phyloP scores from a whole-genome alignment of 106 monocot genomes.

The Triglochin maritima region DNA sequence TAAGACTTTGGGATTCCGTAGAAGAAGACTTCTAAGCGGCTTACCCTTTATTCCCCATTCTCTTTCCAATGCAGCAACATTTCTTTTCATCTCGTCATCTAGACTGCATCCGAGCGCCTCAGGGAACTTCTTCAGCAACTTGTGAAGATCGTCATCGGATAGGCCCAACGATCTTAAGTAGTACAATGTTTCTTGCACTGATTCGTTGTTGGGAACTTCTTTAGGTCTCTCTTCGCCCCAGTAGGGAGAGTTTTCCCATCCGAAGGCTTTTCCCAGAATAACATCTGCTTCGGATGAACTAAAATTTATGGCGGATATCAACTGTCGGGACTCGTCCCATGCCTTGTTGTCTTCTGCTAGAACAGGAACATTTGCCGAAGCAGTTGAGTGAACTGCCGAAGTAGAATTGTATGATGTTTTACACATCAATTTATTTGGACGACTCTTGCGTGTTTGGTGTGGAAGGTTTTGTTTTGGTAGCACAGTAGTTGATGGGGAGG shows the following conservation, averaged over 20 bases:
- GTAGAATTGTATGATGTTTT: neutral
- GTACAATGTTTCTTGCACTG: conserved; percentile 29
- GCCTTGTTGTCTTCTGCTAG: conserved; percentile 28
- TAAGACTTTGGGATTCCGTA: conserved; percentile 81
- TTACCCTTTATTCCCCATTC: conserved; percentile 91
- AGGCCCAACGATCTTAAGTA: conserved; percentile 58
- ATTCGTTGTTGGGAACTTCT: conserved; percentile 35
- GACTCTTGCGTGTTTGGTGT: neutral
- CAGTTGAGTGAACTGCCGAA: neutral
- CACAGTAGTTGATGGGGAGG: neutral
- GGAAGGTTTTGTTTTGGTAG: neutral
- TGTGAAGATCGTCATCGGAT: conserved; percentile 69
- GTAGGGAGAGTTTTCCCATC: conserved; percentile 76
- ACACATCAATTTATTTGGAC: neutral
- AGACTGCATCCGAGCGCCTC: conserved; percentile 82
- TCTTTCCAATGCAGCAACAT: conserved; percentile 46
- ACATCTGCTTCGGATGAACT: conserved; percentile 37
- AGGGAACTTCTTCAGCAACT: conserved; percentile 83
- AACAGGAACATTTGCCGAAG: neutral
- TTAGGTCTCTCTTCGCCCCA: conserved; percentile 83
- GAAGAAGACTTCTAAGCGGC: conserved; percentile 59
- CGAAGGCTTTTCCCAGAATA: conserved; percentile 79
- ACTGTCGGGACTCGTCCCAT: conserved; percentile 51
- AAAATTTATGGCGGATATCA: conserved; percentile 45
- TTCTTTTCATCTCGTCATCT: conserved; percentile 51